phyloP scores from a whole-genome alignment of 2,329 filamentous ascomycete genomes.

The Colletotrichum cordylinicola region DNA sequence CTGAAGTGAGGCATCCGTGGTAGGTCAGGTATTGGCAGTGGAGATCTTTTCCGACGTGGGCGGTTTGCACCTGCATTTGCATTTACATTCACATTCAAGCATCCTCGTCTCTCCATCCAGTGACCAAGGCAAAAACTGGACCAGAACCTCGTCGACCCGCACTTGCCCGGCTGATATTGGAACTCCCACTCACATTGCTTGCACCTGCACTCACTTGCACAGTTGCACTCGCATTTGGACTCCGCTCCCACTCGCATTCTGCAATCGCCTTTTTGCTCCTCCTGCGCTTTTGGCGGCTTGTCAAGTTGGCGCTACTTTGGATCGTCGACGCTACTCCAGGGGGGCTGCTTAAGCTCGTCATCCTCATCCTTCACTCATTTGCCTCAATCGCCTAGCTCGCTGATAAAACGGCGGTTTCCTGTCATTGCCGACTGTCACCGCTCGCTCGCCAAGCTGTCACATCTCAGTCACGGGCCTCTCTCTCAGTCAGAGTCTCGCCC shows the following conservation, averaged over 20 bases:
- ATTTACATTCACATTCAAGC: not conserved
- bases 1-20: not conserved
- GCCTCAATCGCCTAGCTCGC: not conserved
- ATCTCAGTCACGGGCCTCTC: not conserved
- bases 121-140: not conserved
- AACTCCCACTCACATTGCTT: not conserved
- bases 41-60: not conserved
- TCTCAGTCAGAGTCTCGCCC: not conserved
- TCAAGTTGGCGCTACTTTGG: not conserved
- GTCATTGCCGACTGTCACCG: not conserved
- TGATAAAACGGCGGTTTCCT: not conserved
- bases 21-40: not conserved
- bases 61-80: not conserved
- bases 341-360: constrained; percentile 4
- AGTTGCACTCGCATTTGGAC: not conserved
- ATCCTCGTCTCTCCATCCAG: not conserved
- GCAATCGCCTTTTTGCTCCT: not conserved
- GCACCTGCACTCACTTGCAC: not conserved
- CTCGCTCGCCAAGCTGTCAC: constrained; percentile 10
- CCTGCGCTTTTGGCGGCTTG: constrained; percentile 9
- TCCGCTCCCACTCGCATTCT: not conserved
- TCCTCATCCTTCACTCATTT: not conserved
- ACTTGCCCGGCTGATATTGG: not conserved
- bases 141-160: not conserved
- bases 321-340: constrained; percentile 11